Evolutionary conservation across 2,329 filamentous ascomycete species (phyloP).

Genomic region (Albophoma yamanashiensis): DNA sequence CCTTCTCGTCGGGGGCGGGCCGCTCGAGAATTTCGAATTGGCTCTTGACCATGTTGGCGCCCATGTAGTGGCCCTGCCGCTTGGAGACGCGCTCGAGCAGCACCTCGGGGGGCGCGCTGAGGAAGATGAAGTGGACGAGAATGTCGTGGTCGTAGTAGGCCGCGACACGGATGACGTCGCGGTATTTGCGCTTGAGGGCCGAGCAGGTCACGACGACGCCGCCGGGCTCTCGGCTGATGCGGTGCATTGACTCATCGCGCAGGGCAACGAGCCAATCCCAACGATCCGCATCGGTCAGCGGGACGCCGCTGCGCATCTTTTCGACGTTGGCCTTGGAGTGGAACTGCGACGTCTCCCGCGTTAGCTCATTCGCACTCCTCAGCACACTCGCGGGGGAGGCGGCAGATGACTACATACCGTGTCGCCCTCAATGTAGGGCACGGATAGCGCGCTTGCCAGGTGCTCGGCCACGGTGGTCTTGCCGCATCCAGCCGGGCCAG

Average conservation of each 20-base stretch:
- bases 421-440: constrained; percentile 71
- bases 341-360: constrained; percentile 36
- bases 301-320: constrained; percentile 79
- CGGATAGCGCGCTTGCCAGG: constrained; percentile 47
- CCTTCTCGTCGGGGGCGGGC: constrained; percentile 58
- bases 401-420: constrained; percentile 38
- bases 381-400: not conserved
- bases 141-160: constrained; percentile 64
- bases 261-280: constrained; percentile 92
- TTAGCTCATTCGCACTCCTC: not conserved
- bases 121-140: constrained; percentile 87
- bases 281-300: constrained; percentile 83
- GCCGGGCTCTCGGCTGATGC: constrained; percentile 43
- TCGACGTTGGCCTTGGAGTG: constrained; percentile 71
- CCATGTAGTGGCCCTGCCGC: constrained; percentile 88
- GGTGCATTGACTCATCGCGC: constrained; percentile 54
- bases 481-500: constrained; percentile 68
- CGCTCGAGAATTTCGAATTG: constrained; percentile 85
- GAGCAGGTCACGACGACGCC: constrained; percentile 96
- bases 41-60: constrained; percentile 86
- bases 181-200: constrained; percentile 92
- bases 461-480: constrained; percentile 66
- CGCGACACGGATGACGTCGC: constrained; percentile 78
- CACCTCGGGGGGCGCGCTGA: constrained; percentile 65
- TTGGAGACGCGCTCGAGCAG: constrained; percentile 65